phyloP scores from a whole-genome alignment of 768 basidiomycete species.

The Xerocomus potaroensis region DNA sequence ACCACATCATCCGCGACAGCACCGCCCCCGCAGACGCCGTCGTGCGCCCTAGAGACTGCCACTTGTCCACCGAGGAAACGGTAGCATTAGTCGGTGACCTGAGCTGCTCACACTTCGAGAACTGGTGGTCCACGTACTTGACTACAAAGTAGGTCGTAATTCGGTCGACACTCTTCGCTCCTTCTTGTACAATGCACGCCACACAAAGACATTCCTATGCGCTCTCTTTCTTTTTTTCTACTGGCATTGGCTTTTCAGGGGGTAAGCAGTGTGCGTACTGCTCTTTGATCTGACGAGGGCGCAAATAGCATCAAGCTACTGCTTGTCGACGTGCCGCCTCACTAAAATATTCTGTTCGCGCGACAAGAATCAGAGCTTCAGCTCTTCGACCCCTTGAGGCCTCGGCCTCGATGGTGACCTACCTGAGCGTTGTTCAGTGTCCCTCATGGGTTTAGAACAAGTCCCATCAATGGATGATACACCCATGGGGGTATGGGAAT shows the following conservation, averaged over 20 bases:
- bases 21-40: conserved; percentile 66
- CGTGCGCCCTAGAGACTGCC: conserved; percentile 74
- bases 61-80: conserved; percentile 73
- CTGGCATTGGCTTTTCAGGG: conserved; percentile 10
- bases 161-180: too few relatives aligned
- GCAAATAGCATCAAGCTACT: not conserved
- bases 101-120: conserved; percentile 65
- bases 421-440: conserved; percentile 46
- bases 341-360: conserved; percentile 25
- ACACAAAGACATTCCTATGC: not conserved
- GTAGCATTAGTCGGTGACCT: conserved; percentile 61
- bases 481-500: conserved; percentile 45
- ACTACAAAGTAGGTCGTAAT: conserved; percentile 14
- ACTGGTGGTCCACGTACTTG: conserved; percentile 74
- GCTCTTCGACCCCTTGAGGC: not conserved
- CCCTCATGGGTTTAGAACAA: conserved; percentile 35
- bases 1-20: conserved; percentile 71
- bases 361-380: not conserved
- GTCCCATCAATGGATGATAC: conserved; percentile 40
- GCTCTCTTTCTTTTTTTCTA: conserved; percentile 1
- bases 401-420: conserved; percentile 6
- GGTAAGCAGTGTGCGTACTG: conserved; percentile 11
- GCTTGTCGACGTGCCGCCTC: conserved; percentile 19
- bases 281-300: conserved; percentile 18
- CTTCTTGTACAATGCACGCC: conserved; percentile 6